Evolutionary conservation across 495 filamentous ascomycete genomes (phyloP), one percentile per base, ranked within the genome.

Genomic region (Patellaria atrata): DNA sequence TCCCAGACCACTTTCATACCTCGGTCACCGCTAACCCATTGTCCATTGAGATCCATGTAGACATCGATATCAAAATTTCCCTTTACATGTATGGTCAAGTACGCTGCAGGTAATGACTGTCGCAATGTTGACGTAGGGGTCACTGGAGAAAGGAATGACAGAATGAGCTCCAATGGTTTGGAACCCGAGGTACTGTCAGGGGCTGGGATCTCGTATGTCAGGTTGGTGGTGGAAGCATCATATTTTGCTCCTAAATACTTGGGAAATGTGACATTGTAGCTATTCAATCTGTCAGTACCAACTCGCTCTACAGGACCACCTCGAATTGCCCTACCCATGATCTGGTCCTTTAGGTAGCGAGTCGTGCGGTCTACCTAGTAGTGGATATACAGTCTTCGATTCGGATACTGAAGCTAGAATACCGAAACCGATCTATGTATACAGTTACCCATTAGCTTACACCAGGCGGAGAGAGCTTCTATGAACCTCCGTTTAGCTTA

Each of bases 111-210:
- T 24, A 96, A 75, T 18, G 82, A 77, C 64, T 96, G 87, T 46
- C 85, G 73, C 41, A 93, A 60, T 33, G 84, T 93, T 36, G 86
- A 94, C 3, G 82, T 82, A 3, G 85, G 83, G 0, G 87, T 96
- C 28, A 96, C 82, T 4, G 87, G 87, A 15, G 85, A 93, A 23
- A 93, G 66, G 57, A 94, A 94, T 2, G 85, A 87, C 15, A 94
- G 65, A 2, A 70, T 73, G 35, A 96, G 56, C 35, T 75, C 69
- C 11, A 70, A 53, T 4, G 50, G 30, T 2, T 62, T 41, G 29
- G 71, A 63, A 5, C 45, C 41, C 11, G 37, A 11, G 18, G 50
- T 43, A 12, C 58, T 41, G 9, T 45, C 48, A 3, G 70, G 61
- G 3, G 63, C 60, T 3, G 64, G 63, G 25, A 96, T 73, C 12